Conservation (phyloP, 2,329 filamentous ascomycete species). For the Ploettnerulaceae sp. region DNA sequence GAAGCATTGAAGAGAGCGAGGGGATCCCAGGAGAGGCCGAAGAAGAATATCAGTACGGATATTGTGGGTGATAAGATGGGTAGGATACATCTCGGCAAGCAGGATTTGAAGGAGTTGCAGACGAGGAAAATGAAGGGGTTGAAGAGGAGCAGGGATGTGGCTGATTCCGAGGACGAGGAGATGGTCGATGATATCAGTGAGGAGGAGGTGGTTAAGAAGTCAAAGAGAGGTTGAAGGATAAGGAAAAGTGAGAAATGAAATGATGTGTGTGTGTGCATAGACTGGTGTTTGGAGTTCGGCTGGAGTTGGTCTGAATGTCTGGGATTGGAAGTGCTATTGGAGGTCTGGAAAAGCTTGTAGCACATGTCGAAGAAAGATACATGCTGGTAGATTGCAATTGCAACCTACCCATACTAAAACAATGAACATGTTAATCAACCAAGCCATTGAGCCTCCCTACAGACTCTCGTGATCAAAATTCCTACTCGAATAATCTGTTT, state of each 20-base stretch:
- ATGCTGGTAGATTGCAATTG: not conserved
- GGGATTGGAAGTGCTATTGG: no score
- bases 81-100: constrained; percentile 83
- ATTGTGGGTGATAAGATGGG: constrained; percentile 94
- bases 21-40: constrained; percentile 68
- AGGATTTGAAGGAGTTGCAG: constrained; percentile 83
- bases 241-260: no score
- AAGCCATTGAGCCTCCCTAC: no score
- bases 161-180: constrained; percentile 48
- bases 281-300: constrained; percentile 26
- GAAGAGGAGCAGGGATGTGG: constrained; percentile 70
- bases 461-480: no score
- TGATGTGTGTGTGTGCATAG: constrained; percentile 14
- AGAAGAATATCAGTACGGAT: constrained; percentile 96
- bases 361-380: not conserved
- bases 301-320: constrained; percentile 6
- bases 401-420: not conserved
- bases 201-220: constrained; percentile 31
- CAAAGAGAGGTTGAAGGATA: constrained; percentile 22
- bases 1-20: constrained; percentile 85
- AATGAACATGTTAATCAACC: no score
- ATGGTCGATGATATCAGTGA: constrained; percentile 44
- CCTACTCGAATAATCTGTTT: no score
- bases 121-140: constrained; percentile 99
- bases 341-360: constrained; percentile 1